These are phyloP conservation scores for Phytophthora pinifolia DNA, from an alignment of 352 stramenopile genomes.

Conservation along the genomic window DNA sequence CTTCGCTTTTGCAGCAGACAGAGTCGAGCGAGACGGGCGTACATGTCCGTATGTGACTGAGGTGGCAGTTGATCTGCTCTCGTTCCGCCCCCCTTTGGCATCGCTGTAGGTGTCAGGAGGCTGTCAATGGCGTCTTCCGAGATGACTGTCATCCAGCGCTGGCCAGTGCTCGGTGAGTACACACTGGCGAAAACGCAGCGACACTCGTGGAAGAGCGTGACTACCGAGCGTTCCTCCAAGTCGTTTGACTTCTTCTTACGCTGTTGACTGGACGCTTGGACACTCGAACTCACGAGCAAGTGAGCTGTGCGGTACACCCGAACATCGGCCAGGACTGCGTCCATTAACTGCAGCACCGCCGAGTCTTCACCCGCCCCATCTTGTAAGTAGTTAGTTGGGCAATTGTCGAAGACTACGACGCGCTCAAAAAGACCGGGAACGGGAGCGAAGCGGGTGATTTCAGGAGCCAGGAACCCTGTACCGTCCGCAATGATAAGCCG, in stretches of 20 bases:
- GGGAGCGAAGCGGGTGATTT: conserved; percentile 55
- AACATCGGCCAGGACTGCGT: conserved; percentile 62
- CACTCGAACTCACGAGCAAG: conserved; percentile 23
- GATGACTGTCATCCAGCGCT: conserved; percentile 54
- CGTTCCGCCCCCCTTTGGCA: conserved; percentile 30
- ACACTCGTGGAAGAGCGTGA: conserved; percentile 78
- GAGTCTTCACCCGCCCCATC: conserved; percentile 25
- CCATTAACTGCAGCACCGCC: conserved; percentile 50
- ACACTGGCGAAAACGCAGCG: conserved; percentile 62
- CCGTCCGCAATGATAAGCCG: conserved; percentile 38
- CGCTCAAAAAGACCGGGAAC: conserved; percentile 63
- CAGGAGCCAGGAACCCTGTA: conserved; percentile 38
- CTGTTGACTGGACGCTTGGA: not conserved
- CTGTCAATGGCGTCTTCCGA: conserved; percentile 56
- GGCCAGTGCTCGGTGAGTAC: conserved; percentile 59
- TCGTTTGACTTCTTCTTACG: conserved; percentile 17
- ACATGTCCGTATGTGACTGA: conserved; percentile 53
- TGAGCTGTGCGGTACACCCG: conserved; percentile 62
- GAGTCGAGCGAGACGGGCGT: conserved; percentile 54
- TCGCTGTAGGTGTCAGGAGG: conserved; percentile 63
- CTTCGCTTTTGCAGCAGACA: conserved; percentile 44
- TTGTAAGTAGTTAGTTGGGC: conserved; percentile 6
- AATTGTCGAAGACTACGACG: conserved; percentile 58
- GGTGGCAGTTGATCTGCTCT: conserved; percentile 46
- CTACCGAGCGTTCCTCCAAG: conserved; percentile 43